Conservation (phyloP, 2,329 filamentous ascomycete species). For the Trichoderma atroviride region DNA sequence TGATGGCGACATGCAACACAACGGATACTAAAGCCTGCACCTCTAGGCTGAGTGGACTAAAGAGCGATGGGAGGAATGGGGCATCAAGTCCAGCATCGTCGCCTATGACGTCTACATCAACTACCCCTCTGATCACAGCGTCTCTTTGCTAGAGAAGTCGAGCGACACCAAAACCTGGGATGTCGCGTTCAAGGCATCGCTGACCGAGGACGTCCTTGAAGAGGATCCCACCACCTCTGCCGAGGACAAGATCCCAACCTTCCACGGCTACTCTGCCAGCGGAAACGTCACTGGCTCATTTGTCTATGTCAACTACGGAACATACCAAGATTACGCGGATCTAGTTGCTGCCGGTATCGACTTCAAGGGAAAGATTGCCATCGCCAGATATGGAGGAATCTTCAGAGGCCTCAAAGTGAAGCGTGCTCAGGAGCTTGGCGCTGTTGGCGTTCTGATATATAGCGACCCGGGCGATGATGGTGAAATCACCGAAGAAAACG, state of each 20-base stretch:
- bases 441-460: constrained; percentile 84
- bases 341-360: constrained; percentile 73
- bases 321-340: constrained; percentile 82
- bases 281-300: constrained; percentile 88
- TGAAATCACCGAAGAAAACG: constrained; percentile 77
- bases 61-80: constrained; percentile 72
- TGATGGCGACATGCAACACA: background rate
- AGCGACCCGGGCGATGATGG: constrained; percentile 89
- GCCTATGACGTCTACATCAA: constrained; percentile 79
- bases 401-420: constrained; percentile 93
- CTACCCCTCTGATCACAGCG: constrained; percentile 70
- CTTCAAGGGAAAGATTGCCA: constrained; percentile 81
- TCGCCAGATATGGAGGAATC: constrained; percentile 81
- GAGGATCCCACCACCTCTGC: constrained; percentile 80
- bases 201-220: constrained; percentile 82
- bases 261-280: constrained; percentile 91
- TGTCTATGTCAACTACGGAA: constrained; percentile 91
- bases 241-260: constrained; percentile 76
- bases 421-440: constrained; percentile 85
- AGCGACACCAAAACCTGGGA: constrained; percentile 50
- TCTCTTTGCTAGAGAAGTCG: constrained; percentile 62
- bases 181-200: constrained; percentile 74
- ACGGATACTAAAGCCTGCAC: constrained; percentile 22
- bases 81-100: constrained; percentile 64
- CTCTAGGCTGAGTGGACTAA: constrained; percentile 70